Percentiles rank a stretch among this genome's conserved stretches.
phyloP scores from a whole-genome alignment of 225 moss, liverwort and hornwort species.

The Polytrichum formosum region DNA sequence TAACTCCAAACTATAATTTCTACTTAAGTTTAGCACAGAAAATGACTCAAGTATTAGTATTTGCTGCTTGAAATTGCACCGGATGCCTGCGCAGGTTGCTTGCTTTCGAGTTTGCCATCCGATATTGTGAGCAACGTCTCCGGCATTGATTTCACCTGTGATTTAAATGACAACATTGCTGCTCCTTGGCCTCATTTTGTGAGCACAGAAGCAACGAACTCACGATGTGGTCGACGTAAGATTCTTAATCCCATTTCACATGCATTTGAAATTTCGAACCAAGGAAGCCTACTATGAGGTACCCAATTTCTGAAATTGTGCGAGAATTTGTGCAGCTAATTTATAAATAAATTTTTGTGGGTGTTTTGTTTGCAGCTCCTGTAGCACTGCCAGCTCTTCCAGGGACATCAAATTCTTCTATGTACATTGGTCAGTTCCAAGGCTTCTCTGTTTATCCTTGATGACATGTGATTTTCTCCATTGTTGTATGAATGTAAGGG shows the following conservation, averaged over 20 bases:
- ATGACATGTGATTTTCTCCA: too few species aligned
- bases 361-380: conserved; percentile 41
- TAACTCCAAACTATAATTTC: too few species aligned
- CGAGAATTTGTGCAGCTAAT: background rate
- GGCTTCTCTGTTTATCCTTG: background rate
- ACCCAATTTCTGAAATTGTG: background rate
- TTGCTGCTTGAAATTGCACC: background rate
- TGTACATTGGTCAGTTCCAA: conserved; percentile 29
- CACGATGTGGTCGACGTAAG: conserved; percentile 52
- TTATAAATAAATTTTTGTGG: background rate
- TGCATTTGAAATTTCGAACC: too few species aligned
- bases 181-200: conserved; percentile 63
- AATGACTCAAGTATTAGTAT: too few species aligned
- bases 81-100: conserved; percentile 57
- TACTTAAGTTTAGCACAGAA: too few species aligned
- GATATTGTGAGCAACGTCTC: conserved; percentile 77
- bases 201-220: conserved; percentile 20
- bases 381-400: conserved; percentile 56
- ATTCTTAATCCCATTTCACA: background rate
- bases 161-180: conserved; percentile 85
- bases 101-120: conserved; percentile 88
- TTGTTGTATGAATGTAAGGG: too few species aligned
- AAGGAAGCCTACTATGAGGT: too few species aligned
- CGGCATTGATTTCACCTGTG: conserved; percentile 80
- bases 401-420: conserved; percentile 33